Evolutionary conservation across 2,329 filamentous ascomycete species (phyloP), one percentile per base, ranked within the genome.

Genomic region (Pseudogymnoascus sp.): DNA sequence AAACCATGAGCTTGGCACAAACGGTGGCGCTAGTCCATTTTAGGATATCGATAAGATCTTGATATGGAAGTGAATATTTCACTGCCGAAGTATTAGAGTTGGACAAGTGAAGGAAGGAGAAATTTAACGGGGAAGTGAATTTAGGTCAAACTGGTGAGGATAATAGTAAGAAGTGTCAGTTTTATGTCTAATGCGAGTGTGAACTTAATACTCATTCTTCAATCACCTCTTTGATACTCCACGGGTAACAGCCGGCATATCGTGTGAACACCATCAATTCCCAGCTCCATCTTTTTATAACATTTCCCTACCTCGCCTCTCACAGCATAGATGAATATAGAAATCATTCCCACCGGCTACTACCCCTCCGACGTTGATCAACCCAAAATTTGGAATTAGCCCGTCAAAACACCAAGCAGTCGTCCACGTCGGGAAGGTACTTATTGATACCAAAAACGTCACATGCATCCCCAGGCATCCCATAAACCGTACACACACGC

Each of bases 401-500:
- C 26, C 8, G 10, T 7, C n/a, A 12, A 31, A 29, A 29, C 16
- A 54, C 7, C 7, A 29, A 54, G n/a, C 3, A 31, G 14, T 54
- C 47, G 26, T 54, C 47, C 47, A 54, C 26, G 47, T 31, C n/a
- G 47, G 47, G 47, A 54, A 54, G 47, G 47, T 54, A 54, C 47
- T 34, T 54, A 54, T 47, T n/a, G 16, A 39, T 21, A 21, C 16
- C 18, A 47, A 54, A 54, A 54, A 54, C 47, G 47, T 54, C 47
- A 54, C 47, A 54, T 54, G 47, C 47, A 54, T 31, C 47, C 40
- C 45, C 47, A 54, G 47, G 47, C 47, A 54, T 54, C 47, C 47
- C 47, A 54, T 54, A 54, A 31, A 16, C 26, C 47, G 47, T 34
- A 54, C 45, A 54, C 26, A 54, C 26, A 34, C 47, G 45, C 45